A percentile compares a stretch with the other conserved stretches of the same genome.
Evolutionary conservation across 2,329 filamentous ascomycete genomes (phyloP).

Genomic region (Gliomastix tumulicola): DNA sequence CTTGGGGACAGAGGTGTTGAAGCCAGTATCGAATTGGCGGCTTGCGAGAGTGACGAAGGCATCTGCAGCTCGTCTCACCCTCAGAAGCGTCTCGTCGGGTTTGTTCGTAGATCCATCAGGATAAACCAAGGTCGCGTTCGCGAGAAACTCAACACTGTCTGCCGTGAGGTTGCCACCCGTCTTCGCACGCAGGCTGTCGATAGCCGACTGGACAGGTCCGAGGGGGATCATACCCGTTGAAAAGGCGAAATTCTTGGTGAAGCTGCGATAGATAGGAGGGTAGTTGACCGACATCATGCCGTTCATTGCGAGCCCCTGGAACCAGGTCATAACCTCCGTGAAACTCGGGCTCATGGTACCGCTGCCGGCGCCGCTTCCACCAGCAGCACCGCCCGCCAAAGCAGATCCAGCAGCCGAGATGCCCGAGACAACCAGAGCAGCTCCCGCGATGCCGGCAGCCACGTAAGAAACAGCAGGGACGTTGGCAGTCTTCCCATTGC

Average conservation of each 20-base stretch:
- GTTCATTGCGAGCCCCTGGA: slow-evolving; percentile 90
- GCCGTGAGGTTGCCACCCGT: slow-evolving; percentile 84
- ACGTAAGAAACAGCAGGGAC: slow-evolving; percentile 75
- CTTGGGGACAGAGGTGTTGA: slow-evolving; percentile 27
- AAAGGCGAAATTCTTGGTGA: slow-evolving; percentile 90
- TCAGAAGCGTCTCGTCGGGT: slow-evolving; percentile 22
- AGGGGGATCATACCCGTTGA: slow-evolving; percentile 79
- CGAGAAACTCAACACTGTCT: slow-evolving; percentile 69
- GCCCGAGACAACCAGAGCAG: slow-evolving; percentile 68
- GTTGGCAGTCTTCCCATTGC: slow-evolving; percentile 78
- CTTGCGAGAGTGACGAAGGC: slow-evolving; percentile 40
- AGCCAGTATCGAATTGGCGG: slow-evolving; percentile 42
- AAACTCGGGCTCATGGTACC: slow-evolving; percentile 75
- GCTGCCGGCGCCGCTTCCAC: slow-evolving; percentile 44
- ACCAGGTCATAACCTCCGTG: slow-evolving; percentile 77
- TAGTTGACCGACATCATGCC: slow-evolving; percentile 93
- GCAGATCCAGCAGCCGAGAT: slow-evolving; percentile 60
- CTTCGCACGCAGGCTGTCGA: slow-evolving; percentile 71
- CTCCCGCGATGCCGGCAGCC: slow-evolving; percentile 79
- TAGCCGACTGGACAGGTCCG: slow-evolving; percentile 70
- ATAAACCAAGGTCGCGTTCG: slow-evolving; percentile 70
- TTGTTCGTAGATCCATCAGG: slow-evolving; percentile 46
- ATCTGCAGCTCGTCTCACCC: slow-evolving; percentile 46
- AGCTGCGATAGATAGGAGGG: slow-evolving; percentile 81
- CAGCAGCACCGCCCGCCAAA: slow-evolving; percentile 45